Evolutionary conservation across 768 basidiomycete genomes (phyloP), one percentile per base, ranked within the genome.

Genomic region (Amyloporia xantha): DNA sequence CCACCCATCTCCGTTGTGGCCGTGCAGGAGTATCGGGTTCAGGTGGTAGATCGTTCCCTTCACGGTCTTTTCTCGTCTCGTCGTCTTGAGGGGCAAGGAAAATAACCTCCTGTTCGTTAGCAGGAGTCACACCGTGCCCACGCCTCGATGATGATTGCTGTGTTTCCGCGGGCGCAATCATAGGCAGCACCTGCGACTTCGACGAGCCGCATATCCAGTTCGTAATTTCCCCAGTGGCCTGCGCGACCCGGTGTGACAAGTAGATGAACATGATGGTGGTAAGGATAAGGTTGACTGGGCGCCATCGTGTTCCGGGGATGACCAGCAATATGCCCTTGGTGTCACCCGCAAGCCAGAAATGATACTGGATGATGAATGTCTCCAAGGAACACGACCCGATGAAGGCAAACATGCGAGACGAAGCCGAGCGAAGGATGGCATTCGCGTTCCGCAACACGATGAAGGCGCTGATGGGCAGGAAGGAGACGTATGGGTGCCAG

Each of bases 351-450:
- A 92, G 72, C 88, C 88, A 92, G 38, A 89, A 68, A 58, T 90
- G 91, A 63, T 83, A 94, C 61, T 95, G 91, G 50, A 94, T 78
- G 60, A 94, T 86, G 64, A 93, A 96, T 0, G 91, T 86, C 67
- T 96, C 92, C 47, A 95, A 75, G 4, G 91, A 93, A 66, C 89
- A 92, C 61, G 72, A 81, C 35, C 92, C 92, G 44, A 94, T 74
- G 67, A 88, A 91, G 21, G 80, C 80, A 68, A 92, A 94, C 24
- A 79, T 66, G 12, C 69, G 72, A 10, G 83, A 87, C 19, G 78
- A 78, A 30, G 73, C 75, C 2, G 86, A 86, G 35, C 92, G 83
- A 38, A 94, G 69, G 44, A 78, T 68, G 2, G 74, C 68, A 39
- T 71, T 91, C 17, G 88, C 79, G 56, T 92, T 92, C 54, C 92